Evolutionary conservation across 202 grass and related monocot species (phyloP).

Genomic region (Eragrostis tef): DNA sequence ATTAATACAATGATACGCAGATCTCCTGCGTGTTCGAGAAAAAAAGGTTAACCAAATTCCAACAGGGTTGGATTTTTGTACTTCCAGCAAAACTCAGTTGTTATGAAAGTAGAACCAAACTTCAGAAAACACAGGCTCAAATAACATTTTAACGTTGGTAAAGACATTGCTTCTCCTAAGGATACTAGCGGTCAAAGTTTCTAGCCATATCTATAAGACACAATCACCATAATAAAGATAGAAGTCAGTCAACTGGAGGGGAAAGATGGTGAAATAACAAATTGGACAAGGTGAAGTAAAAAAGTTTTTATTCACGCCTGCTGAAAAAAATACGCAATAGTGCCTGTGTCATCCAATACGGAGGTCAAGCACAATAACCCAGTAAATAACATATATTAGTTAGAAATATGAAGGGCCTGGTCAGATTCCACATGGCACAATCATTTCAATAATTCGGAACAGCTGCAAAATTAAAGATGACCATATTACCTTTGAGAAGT

Average conservation of each 20-base stretch:
- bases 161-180: too few species aligned
- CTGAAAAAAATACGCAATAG: conserved; percentile 2
- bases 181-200: too few species aligned
- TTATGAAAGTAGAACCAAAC: background rate
- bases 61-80: background rate
- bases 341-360: background rate
- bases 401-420: conserved; percentile 19
- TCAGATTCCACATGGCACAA: conserved; percentile 10
- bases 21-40: too few species aligned
- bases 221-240: conserved; percentile 10
- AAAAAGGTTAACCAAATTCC: background rate
- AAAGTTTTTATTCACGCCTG: background rate
- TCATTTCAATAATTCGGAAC: conserved; percentile 24
- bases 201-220: background rate
- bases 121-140: background rate
- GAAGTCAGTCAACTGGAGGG: background rate
- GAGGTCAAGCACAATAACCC: background rate
- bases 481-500: conserved; percentile 78
- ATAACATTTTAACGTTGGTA: too few species aligned
- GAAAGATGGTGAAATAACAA: background rate
- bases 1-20: too few species aligned
- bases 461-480: conserved; percentile 15
- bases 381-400: background rate
- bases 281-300: background rate
- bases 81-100: background rate